Percentiles rank a stretch among this genome's conserved stretches.
Conservation (phyloP, 768 basidiomycete genomes). For the Leccinum pellstonianum region DNA sequence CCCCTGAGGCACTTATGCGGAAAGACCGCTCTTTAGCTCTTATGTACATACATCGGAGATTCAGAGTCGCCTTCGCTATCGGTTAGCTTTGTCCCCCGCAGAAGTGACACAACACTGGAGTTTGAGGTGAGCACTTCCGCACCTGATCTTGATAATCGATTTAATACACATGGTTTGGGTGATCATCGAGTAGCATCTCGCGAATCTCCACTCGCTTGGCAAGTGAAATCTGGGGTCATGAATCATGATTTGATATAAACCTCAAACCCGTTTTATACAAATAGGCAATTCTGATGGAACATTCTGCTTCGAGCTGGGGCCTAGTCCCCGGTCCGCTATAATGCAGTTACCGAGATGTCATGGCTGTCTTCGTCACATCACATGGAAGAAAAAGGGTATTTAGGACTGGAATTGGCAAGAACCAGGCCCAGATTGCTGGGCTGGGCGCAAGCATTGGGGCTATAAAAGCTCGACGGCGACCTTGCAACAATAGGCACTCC, state of each 20-base stretch:
- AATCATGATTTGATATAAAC: background rate
- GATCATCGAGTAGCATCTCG: background rate
- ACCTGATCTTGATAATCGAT: background rate
- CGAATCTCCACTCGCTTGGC: background rate
- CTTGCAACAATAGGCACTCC: background rate
- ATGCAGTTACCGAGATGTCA: background rate
- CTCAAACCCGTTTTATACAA: background rate
- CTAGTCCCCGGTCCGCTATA: background rate
- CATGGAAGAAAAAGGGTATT: background rate
- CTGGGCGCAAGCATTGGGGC: background rate
- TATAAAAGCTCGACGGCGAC: background rate
- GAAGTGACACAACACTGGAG: background rate
- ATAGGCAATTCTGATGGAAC: background rate
- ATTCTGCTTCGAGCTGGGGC: background rate
- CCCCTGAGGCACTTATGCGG: background rate
- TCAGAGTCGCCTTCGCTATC: background rate
- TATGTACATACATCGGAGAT: background rate
- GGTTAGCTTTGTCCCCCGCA: background rate
- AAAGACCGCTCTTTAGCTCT: background rate
- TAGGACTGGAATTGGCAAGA: background rate
- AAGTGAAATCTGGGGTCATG: background rate
- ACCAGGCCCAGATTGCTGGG: background rate
- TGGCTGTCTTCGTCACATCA: background rate
- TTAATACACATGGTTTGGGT: background rate
- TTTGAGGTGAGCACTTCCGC: background rate